phyloP scores from a whole-genome alignment of 2,329 filamentous ascomycete genomes.

The Arthrobotrys entomopaga region DNA sequence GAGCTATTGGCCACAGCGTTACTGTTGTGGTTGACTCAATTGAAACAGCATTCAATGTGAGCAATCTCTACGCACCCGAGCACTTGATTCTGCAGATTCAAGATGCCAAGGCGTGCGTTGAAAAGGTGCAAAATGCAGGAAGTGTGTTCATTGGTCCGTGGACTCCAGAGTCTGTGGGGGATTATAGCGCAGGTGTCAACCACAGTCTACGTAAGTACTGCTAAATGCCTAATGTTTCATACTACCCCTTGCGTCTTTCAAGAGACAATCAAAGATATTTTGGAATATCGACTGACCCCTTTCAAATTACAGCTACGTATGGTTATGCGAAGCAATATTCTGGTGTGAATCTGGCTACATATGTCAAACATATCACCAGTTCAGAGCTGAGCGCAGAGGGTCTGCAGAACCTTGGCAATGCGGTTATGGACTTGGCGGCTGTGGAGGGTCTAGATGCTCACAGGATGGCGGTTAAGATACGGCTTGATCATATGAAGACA shows the following conservation, averaged over 20 bases:
- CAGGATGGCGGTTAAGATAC: conserved; percentile 75
- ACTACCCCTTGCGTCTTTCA: conserved; percentile 7
- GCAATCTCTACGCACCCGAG: conserved; percentile 95
- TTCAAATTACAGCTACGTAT: conserved; percentile 78
- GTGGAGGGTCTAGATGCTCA: conserved; percentile 97
- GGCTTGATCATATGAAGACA: conserved; percentile 65
- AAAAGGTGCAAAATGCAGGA: conserved; percentile 88
- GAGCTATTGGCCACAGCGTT: conserved; percentile 88
- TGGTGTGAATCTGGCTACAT: conserved; percentile 93
- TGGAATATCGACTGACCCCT: conserved; percentile 51
- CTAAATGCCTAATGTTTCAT: background rate
- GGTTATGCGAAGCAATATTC: conserved; percentile 99
- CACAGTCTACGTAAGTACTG: conserved; percentile 87
- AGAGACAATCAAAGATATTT: conserved; percentile 17
- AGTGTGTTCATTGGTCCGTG: conserved; percentile 95
- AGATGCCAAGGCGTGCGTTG: conserved; percentile 77
- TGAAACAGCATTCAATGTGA: conserved; percentile 79
- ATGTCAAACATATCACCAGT: conserved; percentile 97
- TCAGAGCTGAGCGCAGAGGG: conserved; percentile 88
- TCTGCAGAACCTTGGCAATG: conserved; percentile 81
- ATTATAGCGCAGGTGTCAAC: conserved; percentile 98
- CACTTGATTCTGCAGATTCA: conserved; percentile 92
- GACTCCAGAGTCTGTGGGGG: conserved; percentile 97
- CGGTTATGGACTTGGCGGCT: conserved; percentile 93
- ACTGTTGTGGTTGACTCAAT: conserved; percentile 79